phyloP scores from a whole-genome alignment of 345 rosid species.

The Salix suchowensis region DNA sequence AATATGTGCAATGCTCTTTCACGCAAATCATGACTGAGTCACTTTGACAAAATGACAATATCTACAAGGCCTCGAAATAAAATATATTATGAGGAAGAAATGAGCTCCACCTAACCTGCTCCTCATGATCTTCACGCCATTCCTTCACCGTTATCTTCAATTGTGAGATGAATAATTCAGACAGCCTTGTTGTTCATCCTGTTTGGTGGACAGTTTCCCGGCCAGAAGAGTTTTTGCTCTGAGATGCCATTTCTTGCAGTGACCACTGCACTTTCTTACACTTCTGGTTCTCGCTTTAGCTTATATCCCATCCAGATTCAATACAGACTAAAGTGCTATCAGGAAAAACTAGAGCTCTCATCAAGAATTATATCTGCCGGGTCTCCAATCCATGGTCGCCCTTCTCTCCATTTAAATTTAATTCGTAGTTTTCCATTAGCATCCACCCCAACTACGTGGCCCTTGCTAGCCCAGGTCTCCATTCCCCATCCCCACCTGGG shows the following conservation, averaged over 20 bases:
- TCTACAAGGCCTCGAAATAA: too few relatives aligned
- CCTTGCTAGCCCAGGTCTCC: conserved; percentile 96
- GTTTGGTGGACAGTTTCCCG: too few relatives aligned
- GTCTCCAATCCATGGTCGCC: conserved; percentile 93
- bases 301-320: too few relatives aligned
- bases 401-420: conserved; percentile 95
- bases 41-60: not conserved
- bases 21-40: not conserved
- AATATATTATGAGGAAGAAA: too few relatives aligned
- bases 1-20: too few relatives aligned
- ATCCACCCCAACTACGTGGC: conserved; percentile 84
- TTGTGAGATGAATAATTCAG: too few relatives aligned
- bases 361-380: conserved; percentile 87
- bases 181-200: too few relatives aligned
- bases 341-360: conserved; percentile 20
- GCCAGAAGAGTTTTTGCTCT: not conserved
- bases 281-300: too few relatives aligned
- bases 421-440: conserved; percentile 91
- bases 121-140: too few relatives aligned
- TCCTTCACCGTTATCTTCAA: too few relatives aligned
- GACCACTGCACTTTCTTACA: too few relatives aligned
- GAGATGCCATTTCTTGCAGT: not conserved
- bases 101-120: too few relatives aligned
- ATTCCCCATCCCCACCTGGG: conserved; percentile 99
- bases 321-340: not conserved